Base-by-base conservation (phyloP, 768 basidiomycete species). In the Rhodotorula sphaerocarpa region DNA sequence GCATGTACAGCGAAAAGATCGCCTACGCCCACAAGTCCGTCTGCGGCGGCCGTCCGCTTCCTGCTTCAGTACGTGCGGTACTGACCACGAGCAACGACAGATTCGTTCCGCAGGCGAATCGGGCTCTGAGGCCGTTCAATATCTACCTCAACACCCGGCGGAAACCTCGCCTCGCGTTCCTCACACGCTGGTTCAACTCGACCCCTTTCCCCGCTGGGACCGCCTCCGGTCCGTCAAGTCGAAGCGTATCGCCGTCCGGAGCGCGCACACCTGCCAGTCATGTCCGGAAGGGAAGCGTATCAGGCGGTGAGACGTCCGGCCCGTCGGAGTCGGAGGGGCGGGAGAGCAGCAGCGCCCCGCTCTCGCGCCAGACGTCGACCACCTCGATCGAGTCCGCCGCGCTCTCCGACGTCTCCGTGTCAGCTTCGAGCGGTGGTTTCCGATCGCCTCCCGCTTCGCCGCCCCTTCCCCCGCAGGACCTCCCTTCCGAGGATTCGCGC, bases 41-140 rank as follows among this genome's bases (percentile, higher is more conserved):
- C 30, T 20, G 36, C 14, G 14, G 6, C n/a, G n/a, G n/a, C n/a
- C n/a, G n/a, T n/a, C n/a, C 12, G 42, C 64, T 51, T 41, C 23
- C 44, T 21, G 33, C 18, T 21, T 3, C 27, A 18, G 10, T 23
- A 30, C 44, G 36, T 16, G 43, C 33, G 5, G 54, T 48, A 2
- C 60, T 30, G 34, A 46, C 50, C 33, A 43, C 58, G 34, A 11
- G 28, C 34, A 2, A 11, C 45, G 12, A 31, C 74, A 96, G 93
- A 78, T 99, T 96, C 73, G 88, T 97, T 31, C 90, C 90, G 3
- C 92, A 96, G 70, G 90, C 92, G 12, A 99, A 97, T 75, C 83
- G 85, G 50, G 84, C 91, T 0, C 79, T 99, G 20, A 83, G 93
- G 23, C 87, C 86, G 25, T 86, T 96, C 75, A 99, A 99, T 75